Base-by-base conservation (phyloP, 768 basidiomycete genomes). In the Dentipellis sp. region DNA sequence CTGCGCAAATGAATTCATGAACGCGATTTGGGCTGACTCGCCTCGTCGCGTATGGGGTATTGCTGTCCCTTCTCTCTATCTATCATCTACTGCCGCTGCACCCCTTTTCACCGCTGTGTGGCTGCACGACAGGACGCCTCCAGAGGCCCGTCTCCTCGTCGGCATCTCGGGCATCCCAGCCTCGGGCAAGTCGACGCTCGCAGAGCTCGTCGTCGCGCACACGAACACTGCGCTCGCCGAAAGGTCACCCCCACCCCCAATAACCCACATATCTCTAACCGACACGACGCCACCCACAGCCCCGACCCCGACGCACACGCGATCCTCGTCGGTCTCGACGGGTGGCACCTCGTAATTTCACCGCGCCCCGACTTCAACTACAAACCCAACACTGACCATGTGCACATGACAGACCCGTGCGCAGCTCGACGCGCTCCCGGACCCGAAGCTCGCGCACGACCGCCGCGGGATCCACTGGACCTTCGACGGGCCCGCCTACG, bases 391-490 rank as follows among this genome's bases (percentile, higher is more conserved):
- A 29, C 29, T 29, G n/a, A n/a, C n/a, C n/a, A n/a, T n/a, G n/a
- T n/a, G n/a, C n/a, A n/a, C 40, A 16, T 14, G 17, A 40, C 17
- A 42, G 57, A 80, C 88, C 16, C 81, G 91, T 21, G 78, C 81
- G 4, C 82, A 89, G 60, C 80, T 98, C 23, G 90, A 90, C 63
- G 65, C 71, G 19, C 78, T 94, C 65, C 80, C 82, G 12, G 83
- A 97, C 67, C 86, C 93, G 0, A 74, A 78, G 53, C 77, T 83
- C 40, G 92, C 94, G 0, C 82, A 87, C 61, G 85, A 85, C 56
- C 70, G 91, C 48, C 80, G 94, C 19, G 94, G 94, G 2, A 84
- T 78, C 12, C 88, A 93, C 62, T 95, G 92, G 88, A 97, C 94
- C 1, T 97, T 97, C 64, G 86, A 97, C 62, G 83, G 80, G 5